Evolutionary conservation across 73 alveolate species (phyloP), one percentile per base, ranked within the genome.

Genomic region (Symbiodinium pilosum): DNA sequence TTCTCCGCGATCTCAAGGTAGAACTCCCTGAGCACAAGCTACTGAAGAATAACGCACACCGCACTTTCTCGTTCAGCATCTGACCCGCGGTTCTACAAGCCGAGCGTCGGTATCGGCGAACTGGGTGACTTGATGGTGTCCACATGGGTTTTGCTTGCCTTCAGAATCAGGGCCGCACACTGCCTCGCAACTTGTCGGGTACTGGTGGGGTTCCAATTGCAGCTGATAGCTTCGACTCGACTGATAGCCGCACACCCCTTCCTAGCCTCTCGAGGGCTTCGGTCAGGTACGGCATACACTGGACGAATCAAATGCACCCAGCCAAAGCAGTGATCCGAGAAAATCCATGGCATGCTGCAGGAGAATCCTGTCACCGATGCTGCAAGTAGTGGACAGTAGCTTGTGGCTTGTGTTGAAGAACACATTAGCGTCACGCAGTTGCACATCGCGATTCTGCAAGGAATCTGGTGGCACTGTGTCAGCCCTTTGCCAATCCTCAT

Each of bases 21-120:
- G 88, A 91, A 91, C 41, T 91, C 97, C 97, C 89, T 68, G 5
- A 56, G 87, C n/a, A n/a, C n/a, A n/a, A n/a, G n/a, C n/a, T n/a
- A n/a, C n/a, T n/a, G n/a, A n/a, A n/a, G n/a, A n/a, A n/a, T n/a
- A n/a, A n/a, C n/a, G n/a, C n/a, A n/a, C n/a, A n/a, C n/a, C n/a
- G n/a, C n/a, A n/a, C n/a, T n/a, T n/a, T n/a, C n/a, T n/a, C n/a
- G n/a, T n/a, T n/a, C n/a, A n/a, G n/a, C n/a, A n/a, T n/a, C n/a
- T n/a, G n/a, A n/a, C n/a, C n/a, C n/a, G n/a, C n/a, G n/a, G n/a
- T n/a, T n/a, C n/a, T n/a, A n/a, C n/a, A n/a, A 8, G 24, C 81
- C 81, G 30, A 64, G 81, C 30, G 24, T 64, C 81, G 81, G 81
- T 64, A n/a, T n/a, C 39, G 81, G 16, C 12, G 34, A 6, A 18